A percentile compares a stretch with the other conserved stretches of the same genome.
phyloP scores from a whole-genome alignment of 2,329 filamentous ascomycete genomes.

The Trichoderma aggressivum region DNA sequence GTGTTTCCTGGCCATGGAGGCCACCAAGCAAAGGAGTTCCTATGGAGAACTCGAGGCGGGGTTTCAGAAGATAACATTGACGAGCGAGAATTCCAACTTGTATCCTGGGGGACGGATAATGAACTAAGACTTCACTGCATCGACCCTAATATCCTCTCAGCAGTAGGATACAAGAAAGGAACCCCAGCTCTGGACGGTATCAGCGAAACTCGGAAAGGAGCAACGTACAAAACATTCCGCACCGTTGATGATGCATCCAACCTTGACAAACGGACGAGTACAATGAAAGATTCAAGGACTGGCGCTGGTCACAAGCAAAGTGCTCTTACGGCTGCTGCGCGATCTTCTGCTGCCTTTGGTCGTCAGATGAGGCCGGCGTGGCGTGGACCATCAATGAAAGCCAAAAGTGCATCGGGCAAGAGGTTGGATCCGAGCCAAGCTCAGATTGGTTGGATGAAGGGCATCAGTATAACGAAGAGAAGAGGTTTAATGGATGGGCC shows the following conservation, averaged over 20 bases:
- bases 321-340: slow-evolving; percentile 43
- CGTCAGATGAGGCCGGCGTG: slow-evolving; percentile 41
- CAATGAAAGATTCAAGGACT: slow-evolving; percentile 59
- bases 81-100: slow-evolving; percentile 84
- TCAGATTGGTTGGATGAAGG: slow-evolving; percentile 68
- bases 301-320: slow-evolving; percentile 44
- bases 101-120: slow-evolving; percentile 88
- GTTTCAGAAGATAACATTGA: slow-evolving; percentile 68
- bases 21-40: slow-evolving; percentile 80
- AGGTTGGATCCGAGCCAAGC: slow-evolving; percentile 47
- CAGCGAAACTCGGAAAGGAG: slow-evolving; percentile 76
- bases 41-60: slow-evolving; percentile 77
- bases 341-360: slow-evolving; percentile 31
- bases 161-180: slow-evolving; percentile 72
- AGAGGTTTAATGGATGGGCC: slow-evolving; percentile 41
- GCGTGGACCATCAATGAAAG: slow-evolving; percentile 59
- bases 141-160: slow-evolving; percentile 59
- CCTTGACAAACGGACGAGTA: slow-evolving; percentile 56
- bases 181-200: slow-evolving; percentile 60
- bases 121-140: slow-evolving; percentile 76
- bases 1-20: slow-evolving; percentile 60
- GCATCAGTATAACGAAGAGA: slow-evolving; percentile 60
- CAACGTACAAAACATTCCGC: slow-evolving; percentile 80
- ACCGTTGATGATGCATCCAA: slow-evolving; percentile 60
- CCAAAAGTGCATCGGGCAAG: slow-evolving; percentile 43